Percentiles rank a stretch among this genome's conserved stretches.
Conservation (phyloP, 352 stramenopile genomes). For the Thraustochytrium striatum region DNA sequence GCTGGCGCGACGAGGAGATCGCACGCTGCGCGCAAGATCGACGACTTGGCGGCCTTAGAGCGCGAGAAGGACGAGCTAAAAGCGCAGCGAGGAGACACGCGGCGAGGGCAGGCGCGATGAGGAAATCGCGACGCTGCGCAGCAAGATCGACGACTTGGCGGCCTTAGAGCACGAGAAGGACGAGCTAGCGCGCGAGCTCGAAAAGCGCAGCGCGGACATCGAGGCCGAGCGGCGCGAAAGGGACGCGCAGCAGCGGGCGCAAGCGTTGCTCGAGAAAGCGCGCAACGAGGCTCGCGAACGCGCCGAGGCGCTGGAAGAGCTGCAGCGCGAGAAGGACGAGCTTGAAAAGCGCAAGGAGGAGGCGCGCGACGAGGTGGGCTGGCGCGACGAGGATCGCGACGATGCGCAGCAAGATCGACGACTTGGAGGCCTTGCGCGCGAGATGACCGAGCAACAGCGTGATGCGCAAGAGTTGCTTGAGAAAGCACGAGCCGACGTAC, state of each 20-base stretch:
- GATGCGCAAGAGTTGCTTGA: background rate
- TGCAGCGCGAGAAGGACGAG: background rate
- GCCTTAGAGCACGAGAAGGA: background rate
- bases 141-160: background rate
- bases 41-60: no score
- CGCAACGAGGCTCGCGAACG: background rate
- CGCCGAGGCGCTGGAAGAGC: background rate
- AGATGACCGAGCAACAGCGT: background rate
- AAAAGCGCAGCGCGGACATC: background rate
- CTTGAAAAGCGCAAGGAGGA: background rate
- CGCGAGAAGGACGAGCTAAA: background rate
- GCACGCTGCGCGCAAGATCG: no score
- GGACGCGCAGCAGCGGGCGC: background rate
- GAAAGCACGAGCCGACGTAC: background rate
- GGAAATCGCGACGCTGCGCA: background rate
- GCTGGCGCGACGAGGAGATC: no score
- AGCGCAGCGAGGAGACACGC: background rate
- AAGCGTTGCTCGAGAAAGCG: background rate
- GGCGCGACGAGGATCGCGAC: background rate
- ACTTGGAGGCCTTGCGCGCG: background rate
- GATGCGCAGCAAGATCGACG: background rate
- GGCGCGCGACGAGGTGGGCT: background rate
- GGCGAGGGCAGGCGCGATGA: background rate
- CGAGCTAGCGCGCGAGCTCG: background rate
- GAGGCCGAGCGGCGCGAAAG: background rate